These are phyloP conservation scores for Dendrobium chrysotoxum DNA, from an alignment of 106 monocot genomes.

Conservation along the genomic window DNA sequence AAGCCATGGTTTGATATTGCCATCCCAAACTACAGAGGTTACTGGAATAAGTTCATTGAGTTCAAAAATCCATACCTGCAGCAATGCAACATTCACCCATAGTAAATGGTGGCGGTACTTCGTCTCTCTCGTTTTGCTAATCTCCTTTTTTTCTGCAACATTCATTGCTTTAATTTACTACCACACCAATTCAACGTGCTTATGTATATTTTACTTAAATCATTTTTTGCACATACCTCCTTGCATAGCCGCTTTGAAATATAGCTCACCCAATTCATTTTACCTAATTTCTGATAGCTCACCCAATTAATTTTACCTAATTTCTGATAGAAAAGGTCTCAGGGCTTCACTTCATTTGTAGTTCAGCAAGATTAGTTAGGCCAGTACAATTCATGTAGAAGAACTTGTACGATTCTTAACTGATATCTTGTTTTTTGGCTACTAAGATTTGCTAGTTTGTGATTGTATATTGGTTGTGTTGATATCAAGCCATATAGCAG, in stretches of 20 bases:
- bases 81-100: slow-evolving; percentile 79
- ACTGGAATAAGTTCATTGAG: slow-evolving; percentile 69
- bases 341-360: not conserved
- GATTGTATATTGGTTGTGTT: not conserved
- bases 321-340: not conserved
- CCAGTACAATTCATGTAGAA: not conserved
- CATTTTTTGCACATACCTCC: not conserved
- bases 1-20: slow-evolving; percentile 91
- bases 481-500: not conserved
- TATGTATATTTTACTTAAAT: not conserved
- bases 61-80: slow-evolving; percentile 51
- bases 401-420: not conserved
- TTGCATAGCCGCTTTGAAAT: not conserved
- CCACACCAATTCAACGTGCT: not conserved
- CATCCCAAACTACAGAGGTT: slow-evolving; percentile 47
- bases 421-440: not conserved
- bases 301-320: not conserved
- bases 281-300: not conserved
- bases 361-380: not conserved
- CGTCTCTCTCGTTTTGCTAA: no score
- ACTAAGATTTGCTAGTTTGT: no score
- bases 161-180: not conserved
- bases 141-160: not conserved
- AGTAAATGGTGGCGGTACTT: no score
- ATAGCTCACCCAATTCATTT: not conserved